phyloP scores from a whole-genome alignment of 345 rosid genomes.

The Gossypium raimondii region DNA sequence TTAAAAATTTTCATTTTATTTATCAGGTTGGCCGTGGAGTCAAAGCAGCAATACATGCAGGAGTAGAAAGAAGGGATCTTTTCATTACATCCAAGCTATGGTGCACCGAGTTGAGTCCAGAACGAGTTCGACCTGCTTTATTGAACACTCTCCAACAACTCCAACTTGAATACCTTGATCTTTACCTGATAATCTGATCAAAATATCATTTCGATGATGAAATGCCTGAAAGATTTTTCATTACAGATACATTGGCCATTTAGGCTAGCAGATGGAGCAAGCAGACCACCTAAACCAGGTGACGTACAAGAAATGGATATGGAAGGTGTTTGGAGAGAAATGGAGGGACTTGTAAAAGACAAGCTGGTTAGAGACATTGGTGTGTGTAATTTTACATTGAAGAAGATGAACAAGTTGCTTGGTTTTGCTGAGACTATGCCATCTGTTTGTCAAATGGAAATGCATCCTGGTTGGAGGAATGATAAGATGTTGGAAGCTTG shows the following conservation, averaged over 20 bases:
- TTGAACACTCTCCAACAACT: conserved; percentile 48
- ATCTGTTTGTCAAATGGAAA: conserved; percentile 62
- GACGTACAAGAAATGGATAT: conserved; percentile 46
- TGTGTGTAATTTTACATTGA: conserved; percentile 42
- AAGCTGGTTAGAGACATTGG: conserved; percentile 47
- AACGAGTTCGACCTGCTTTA: conserved; percentile 45
- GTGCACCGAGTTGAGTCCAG: conserved; percentile 50
- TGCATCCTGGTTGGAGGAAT: conserved; percentile 73
- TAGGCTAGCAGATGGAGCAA: conserved; percentile 44
- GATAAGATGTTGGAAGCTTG: conserved; percentile 48
- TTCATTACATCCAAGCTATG: conserved; percentile 54
- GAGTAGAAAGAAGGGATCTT: conserved; percentile 46
- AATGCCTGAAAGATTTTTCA: neutral
- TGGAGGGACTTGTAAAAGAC: conserved; percentile 48
- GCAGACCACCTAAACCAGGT: conserved; percentile 42
- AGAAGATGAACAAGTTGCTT: conserved; percentile 44
- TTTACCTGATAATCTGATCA: conserved; percentile 32
- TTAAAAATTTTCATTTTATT: neutral
- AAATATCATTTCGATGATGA: neutral
- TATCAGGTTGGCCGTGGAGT: conserved; percentile 40
- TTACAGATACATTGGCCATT: conserved; percentile 60
- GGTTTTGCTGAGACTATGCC: conserved; percentile 35
- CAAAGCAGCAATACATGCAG: conserved; percentile 44
- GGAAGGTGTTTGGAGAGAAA: conserved; percentile 61
- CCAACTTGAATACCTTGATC: conserved; percentile 53